These are phyloP conservation scores for Trapa incisa DNA, from an alignment of 345 rosid genomes.

Conservation along the genomic window DNA sequence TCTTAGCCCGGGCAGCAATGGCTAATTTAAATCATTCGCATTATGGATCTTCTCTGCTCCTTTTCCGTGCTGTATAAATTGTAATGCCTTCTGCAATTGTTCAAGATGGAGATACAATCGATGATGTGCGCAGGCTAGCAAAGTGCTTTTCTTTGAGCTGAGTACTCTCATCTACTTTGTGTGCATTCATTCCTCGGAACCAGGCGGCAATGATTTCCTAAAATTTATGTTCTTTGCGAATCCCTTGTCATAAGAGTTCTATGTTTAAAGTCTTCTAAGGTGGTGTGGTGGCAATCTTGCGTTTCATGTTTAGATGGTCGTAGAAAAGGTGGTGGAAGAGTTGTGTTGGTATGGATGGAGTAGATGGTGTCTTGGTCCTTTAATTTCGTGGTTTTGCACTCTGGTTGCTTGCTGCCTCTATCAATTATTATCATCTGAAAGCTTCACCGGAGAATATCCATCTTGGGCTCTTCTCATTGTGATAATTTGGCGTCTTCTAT, in stretches of 20 bases:
- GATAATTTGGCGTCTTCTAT: not conserved
- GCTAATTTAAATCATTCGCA: slow-evolving; percentile 11
- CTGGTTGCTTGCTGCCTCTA: no score
- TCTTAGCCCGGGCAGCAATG: slow-evolving; percentile 80
- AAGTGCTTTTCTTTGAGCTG: no score
- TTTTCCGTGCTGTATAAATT: not conserved
- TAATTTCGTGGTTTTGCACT: no score
- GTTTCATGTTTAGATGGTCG: no score
- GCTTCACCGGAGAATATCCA: not conserved
- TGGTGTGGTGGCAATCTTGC: no score
- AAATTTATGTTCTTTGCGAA: not conserved
- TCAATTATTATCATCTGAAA: not conserved
- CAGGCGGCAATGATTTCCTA: no score
- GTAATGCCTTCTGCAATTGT: not conserved
- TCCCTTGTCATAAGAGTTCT: not conserved
- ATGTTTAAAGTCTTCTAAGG: no score
- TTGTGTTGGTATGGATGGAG: no score
- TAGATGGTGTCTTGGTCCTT: no score
- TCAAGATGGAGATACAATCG: not conserved
- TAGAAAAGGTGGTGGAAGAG: not conserved
- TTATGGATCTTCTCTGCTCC: not conserved
- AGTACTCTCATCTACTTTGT: no score
- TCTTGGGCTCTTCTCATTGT: not conserved
- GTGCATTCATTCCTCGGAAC: no score
- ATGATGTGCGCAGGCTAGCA: not conserved